Percentiles rank a stretch among this genome's conserved stretches.
Conservation (phyloP, 768 basidiomycete genomes). For the Leucogyrophana mollusca region DNA sequence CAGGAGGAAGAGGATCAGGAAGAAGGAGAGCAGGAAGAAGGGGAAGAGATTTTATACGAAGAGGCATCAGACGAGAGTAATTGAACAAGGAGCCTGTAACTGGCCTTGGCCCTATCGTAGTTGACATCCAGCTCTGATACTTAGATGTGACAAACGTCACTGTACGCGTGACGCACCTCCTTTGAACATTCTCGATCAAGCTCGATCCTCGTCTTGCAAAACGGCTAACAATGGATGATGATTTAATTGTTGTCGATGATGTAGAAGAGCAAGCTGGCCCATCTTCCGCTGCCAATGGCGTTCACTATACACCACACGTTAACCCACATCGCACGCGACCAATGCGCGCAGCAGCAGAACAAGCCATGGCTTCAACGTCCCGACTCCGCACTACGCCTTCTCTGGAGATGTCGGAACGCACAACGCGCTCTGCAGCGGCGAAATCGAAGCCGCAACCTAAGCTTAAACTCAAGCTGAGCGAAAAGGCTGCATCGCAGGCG, state of each 20-base stretch:
- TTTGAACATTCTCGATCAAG: not conserved
- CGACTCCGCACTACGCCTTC: slow-evolving; percentile 27
- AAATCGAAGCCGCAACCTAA: slow-evolving; percentile 63
- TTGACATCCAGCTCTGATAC: no score
- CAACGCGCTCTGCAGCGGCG: slow-evolving; percentile 54
- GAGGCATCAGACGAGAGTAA: slow-evolving; percentile 9
- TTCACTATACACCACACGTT: slow-evolving; percentile 11
- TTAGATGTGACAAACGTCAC: slow-evolving; percentile 15
- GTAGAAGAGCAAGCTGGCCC: slow-evolving; percentile 42
- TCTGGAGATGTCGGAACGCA: slow-evolving; percentile 40
- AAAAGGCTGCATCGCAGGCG: slow-evolving; percentile 75
- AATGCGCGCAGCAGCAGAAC: slow-evolving; percentile 30
- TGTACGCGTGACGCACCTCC: slow-evolving; percentile 3
- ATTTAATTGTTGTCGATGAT: slow-evolving; percentile 63
- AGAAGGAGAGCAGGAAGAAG: slow-evolving; percentile 11
- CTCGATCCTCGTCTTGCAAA: no score
- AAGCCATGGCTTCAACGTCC: slow-evolving; percentile 34
- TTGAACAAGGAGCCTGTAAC: no score
- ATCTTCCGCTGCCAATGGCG: slow-evolving; percentile 31
- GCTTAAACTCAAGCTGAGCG: slow-evolving; percentile 85
- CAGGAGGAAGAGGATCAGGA: not conserved
- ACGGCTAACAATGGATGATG: slow-evolving; percentile 47
- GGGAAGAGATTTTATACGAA: slow-evolving; percentile 15
- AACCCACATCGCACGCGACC: slow-evolving; percentile 29
- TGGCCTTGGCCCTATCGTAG: no score